Evolutionary conservation across 306 rosid genomes (phyloP), one percentile per base, ranked within the genome.

Genomic region (Sesbania bispinosa): DNA sequence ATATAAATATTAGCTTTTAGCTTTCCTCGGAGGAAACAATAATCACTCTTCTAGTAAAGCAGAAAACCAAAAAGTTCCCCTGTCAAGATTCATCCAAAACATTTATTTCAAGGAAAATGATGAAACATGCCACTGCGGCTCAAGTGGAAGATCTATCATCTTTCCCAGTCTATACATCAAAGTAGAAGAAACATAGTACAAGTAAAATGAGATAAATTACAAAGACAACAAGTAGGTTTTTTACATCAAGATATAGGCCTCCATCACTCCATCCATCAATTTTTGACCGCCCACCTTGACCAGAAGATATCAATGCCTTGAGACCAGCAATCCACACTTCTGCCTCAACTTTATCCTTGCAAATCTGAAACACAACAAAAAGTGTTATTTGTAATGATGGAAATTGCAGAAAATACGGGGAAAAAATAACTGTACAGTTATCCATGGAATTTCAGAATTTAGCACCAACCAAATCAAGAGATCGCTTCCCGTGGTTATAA

Each of bases 221-320:
- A 47, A 59, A 76, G 57, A 53, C 70, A 70, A 46, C 35, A 82
- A 48, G 82, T 8, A 78, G 75, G 73, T 47, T 48, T 73, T 77
- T 89, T 90, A 94, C 98, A 81, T 94, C 96, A 74, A 84, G 84
- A 78, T 83, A 81, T 61, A 94, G 84, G 89, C 92, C 94, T 67
- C 92, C 98, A 74, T 93, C 98, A 89, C 85, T 84, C 97, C 97
- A 88, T 79, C 97, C 98, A 80, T 94, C 98, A 69, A 94, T 94
- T 77, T 93, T 93, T 77, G 97, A 93, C 79, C 98, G 97, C 68
- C 97, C 98, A 79, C 92, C 92, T 83, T 84, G 92, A 73, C 86
- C 90, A 67, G 91, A 87, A 63, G 89, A 78, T 71, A 87, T 86
- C 69, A 94, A 73, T 23, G 86, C 87, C 77, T 86, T 82, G 78